Base-by-base conservation (phyloP, 2,329 filamentous ascomycete species). In the Epichloe festucae region DNA sequence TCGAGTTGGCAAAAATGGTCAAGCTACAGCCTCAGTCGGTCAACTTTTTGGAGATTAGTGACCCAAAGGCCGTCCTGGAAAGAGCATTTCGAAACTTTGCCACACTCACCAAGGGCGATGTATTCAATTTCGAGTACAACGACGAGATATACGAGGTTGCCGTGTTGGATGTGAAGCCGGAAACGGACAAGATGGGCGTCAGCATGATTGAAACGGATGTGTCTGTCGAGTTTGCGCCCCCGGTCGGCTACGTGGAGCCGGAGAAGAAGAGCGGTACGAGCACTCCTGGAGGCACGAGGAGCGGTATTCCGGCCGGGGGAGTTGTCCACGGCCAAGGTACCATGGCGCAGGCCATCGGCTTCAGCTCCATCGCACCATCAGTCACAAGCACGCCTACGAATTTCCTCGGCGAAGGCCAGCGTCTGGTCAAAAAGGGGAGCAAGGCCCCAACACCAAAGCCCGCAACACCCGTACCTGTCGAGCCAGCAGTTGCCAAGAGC, bases 271-370 rank as follows among this genome's bases (percentile, higher is more conserved):
- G 87, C 58, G 90, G 90, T n/a, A 90, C 89, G 17, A 91, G 84
- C 68, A 95, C 90, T 15, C 89, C 90, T 2, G 74, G 83, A 48
- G 93, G 85, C 61, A 73, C 69, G 4, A 73, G 76, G 1, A 78
- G 79, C 51, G 80, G 80, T 12, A 67, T 86, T 54, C 84, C 85
- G 7, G 73, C 79, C 2, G 86, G 89, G 89, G 88, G 90, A 4
- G 70, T 85, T 15, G 68, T 96, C 23, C 89, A 94, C 67, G 81
- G 76, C 55, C 87, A 95, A 60, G 93, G 93, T 11, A 90, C 84
- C 54, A 98, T 98, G 93, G 90, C 93, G 0, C 89, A 95, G 62
- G 81, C 89, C n/a, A 97, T 98, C 73, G 96, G 96, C 73, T 98
- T 97, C 69, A 79, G 82, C 49, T 80, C 89, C 35, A 95, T 98